These are phyloP conservation scores for Pezicula carpinea DNA, from an alignment of 2,329 filamentous ascomycete genomes.

Conservation along the genomic window DNA sequence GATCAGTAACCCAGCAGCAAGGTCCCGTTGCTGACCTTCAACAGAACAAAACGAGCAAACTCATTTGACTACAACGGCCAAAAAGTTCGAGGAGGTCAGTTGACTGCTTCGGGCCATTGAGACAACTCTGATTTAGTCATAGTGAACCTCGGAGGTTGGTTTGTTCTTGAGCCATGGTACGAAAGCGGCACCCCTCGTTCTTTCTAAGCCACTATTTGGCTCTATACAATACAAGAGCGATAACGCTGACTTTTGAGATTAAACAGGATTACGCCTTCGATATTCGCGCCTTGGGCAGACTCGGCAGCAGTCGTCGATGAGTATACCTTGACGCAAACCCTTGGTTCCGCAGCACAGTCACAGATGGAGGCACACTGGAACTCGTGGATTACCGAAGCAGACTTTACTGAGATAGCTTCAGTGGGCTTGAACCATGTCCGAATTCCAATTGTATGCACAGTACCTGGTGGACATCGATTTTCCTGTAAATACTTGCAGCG, in stretches of 20 bases:
- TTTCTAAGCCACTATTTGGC: too few relatives aligned
- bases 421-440: conserved; percentile 57
- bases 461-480: too few relatives aligned
- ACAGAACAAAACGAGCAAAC: conserved; percentile 20
- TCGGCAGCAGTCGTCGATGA: conserved; percentile 28
- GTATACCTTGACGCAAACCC: conserved; percentile 33
- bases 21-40: conserved; percentile 6
- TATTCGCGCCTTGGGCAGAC: conserved; percentile 36
- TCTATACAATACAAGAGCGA: too few relatives aligned
- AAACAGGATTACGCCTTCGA: conserved; percentile 48
- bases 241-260: too few relatives aligned
- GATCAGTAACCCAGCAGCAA: too few relatives aligned
- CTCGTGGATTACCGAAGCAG: conserved; percentile 42
- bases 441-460: conserved; percentile 50
- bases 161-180: conserved; percentile 40
- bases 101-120: background rate
- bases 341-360: conserved; percentile 41
- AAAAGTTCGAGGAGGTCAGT: conserved; percentile 47
- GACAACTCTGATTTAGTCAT: background rate
- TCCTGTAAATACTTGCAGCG: too few relatives aligned
- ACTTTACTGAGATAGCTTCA: conserved; percentile 36
- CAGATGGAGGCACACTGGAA: conserved; percentile 53
- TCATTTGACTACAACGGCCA: conserved; percentile 47
- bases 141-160: conserved; percentile 62
- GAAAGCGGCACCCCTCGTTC: too few relatives aligned